These are phyloP conservation scores for Primulina tabacum DNA, from an alignment of 257 asterid species.

Conservation along the genomic window DNA sequence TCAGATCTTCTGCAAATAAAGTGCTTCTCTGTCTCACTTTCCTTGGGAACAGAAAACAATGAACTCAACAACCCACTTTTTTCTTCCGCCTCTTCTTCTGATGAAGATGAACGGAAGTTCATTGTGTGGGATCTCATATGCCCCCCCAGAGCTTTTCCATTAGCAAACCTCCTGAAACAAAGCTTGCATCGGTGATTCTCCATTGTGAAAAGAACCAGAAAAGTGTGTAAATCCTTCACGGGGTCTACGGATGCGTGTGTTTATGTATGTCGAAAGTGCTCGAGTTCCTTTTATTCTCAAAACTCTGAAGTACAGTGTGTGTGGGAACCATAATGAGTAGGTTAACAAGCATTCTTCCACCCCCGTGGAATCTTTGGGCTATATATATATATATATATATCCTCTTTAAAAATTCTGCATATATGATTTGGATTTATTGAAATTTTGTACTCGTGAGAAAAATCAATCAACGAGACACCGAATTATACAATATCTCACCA, in stretches of 20 bases:
- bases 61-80: no score
- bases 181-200: constrained; percentile 68
- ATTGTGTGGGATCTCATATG: constrained; percentile 92
- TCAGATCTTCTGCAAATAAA: constrained; percentile 43
- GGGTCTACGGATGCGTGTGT: constrained; percentile 28
- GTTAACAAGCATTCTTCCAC: not conserved
- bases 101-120: constrained; percentile 28
- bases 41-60: constrained; percentile 41
- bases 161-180: constrained; percentile 56
- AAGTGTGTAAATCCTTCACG: constrained; percentile 7
- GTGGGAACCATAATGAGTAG: not conserved
- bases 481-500: no score
- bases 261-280: not conserved
- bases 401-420: no score
- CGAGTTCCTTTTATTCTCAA: not conserved
- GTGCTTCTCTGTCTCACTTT: constrained; percentile 58
- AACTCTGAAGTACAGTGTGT: not conserved
- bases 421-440: no score
- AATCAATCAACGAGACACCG: no score
- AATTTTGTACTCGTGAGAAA: no score
- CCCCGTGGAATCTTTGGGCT: not conserved
- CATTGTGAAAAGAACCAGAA: constrained; percentile 31
- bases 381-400: no score
- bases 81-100: constrained; percentile 10
- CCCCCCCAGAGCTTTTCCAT: constrained; percentile 87